Conservation (phyloP, 805 yeast genomes). For the Metschnikowia reukaufii region DNA sequence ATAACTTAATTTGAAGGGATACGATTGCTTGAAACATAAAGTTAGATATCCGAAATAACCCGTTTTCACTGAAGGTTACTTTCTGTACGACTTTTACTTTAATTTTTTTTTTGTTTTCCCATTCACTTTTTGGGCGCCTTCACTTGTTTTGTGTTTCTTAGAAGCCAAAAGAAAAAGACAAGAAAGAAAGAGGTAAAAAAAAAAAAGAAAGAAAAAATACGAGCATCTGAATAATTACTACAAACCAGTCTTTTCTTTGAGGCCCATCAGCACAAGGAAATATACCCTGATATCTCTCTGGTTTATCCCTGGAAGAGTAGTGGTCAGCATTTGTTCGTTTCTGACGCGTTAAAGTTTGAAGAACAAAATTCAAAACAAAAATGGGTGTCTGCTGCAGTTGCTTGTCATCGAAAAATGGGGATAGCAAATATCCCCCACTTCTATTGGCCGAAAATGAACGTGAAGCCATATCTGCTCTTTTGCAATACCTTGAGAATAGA, state of each 20-base stretch:
- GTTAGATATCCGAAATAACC: neutral
- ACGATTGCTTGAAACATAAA: neutral
- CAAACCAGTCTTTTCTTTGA: no score
- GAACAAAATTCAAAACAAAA: neutral
- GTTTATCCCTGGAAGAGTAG: no score
- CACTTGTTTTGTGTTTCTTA: no score
- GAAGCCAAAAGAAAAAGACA: no score
- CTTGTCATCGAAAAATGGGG: slow-evolving; percentile 44
- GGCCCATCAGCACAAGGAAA: no score
- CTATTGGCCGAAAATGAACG: slow-evolving; percentile 90
- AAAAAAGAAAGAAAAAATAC: no score
- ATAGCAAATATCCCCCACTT: slow-evolving; percentile 70
- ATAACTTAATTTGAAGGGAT: neutral
- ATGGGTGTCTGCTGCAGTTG: slow-evolving; percentile 49
- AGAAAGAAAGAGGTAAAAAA: no score
- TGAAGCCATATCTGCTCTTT: slow-evolving; percentile 87
- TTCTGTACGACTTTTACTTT: neutral
- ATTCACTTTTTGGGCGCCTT: no score
- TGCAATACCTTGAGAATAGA: slow-evolving; percentile 85
- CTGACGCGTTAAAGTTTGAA: neutral
- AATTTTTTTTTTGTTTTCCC: neutral
- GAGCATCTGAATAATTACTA: no score
- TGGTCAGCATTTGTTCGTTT: neutral
- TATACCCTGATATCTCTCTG: no score
- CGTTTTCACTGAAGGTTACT: neutral